Percentiles rank a stretch among this genome's conserved stretches.
Conservation (phyloP, 306 rosid genomes). For the Benincasa hispida region DNA sequence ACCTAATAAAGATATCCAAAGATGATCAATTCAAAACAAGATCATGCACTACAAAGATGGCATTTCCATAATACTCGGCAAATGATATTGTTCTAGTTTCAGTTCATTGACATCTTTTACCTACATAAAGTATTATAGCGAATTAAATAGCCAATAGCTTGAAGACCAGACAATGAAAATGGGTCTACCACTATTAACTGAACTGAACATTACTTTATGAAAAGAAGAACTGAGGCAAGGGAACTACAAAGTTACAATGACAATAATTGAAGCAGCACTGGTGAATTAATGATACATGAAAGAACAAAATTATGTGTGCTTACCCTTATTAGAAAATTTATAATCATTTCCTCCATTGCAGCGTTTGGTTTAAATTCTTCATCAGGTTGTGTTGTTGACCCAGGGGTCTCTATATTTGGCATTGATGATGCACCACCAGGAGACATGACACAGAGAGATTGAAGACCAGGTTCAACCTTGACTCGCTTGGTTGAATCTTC, state of each 20-base stretch:
- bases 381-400: slow-evolving; percentile 86
- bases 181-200: background rate
- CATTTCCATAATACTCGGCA: background rate
- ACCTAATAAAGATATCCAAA: background rate
- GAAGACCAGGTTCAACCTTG: slow-evolving; percentile 96
- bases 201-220: background rate
- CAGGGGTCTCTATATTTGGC: slow-evolving; percentile 87
- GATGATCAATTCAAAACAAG: background rate
- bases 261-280: slow-evolving; percentile 4
- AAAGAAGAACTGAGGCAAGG: background rate
- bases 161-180: background rate
- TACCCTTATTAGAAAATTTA: slow-evolving; percentile 92
- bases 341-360: slow-evolving; percentile 99
- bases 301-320: slow-evolving; percentile 23
- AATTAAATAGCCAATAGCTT: background rate
- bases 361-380: slow-evolving; percentile 99
- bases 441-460: slow-evolving; percentile 80
- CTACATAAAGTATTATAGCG: background rate
- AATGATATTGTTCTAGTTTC: background rate
- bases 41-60: background rate
- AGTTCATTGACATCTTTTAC: background rate
- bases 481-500: slow-evolving; percentile 89
- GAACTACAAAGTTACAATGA: background rate
- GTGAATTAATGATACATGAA: slow-evolving; percentile 8
- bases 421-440: slow-evolving; percentile 95